Evolutionary conservation across 2,329 filamentous ascomycete species (phyloP).

Genomic region (Stemphylium vesicarium): DNA sequence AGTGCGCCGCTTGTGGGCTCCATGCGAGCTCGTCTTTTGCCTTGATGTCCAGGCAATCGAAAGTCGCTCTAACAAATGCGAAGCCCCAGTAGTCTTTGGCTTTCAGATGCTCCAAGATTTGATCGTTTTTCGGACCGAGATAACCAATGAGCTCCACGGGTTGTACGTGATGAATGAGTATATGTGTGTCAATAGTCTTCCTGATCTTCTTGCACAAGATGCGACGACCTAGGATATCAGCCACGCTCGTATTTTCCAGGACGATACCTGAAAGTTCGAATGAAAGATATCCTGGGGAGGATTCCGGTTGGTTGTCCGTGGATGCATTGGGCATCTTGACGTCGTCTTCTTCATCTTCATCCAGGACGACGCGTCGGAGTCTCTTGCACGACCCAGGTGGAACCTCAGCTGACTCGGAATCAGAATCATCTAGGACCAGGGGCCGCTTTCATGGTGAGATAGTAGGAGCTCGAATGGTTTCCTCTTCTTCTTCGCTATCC

Average conservation of each 20-base stretch:
- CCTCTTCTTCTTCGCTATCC: background rate
- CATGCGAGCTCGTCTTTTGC: background rate
- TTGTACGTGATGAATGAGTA: background rate
- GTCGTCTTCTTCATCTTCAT: background rate
- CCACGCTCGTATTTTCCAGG: background rate
- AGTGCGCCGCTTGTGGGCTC: background rate
- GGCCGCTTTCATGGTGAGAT: background rate
- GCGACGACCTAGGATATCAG: background rate
- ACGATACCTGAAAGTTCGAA: background rate
- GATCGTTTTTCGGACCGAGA: background rate
- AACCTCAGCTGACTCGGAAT: too few relatives aligned
- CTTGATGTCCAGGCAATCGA: background rate
- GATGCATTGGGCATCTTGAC: background rate
- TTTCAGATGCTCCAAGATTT: background rate
- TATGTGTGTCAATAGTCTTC: background rate
- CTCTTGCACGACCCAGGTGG: background rate
- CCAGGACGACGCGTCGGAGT: background rate
- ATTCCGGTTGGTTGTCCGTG: background rate
- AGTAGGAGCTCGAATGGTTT: background rate
- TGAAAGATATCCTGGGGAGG: background rate
- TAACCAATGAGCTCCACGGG: background rate
- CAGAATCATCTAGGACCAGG: too few relatives aligned
- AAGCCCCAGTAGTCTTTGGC: background rate
- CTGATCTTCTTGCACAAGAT: background rate
- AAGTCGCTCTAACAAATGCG: background rate